Base-by-base conservation (phyloP, 2,329 filamentous ascomycete genomes). In the Colletotrichum filicis region DNA sequence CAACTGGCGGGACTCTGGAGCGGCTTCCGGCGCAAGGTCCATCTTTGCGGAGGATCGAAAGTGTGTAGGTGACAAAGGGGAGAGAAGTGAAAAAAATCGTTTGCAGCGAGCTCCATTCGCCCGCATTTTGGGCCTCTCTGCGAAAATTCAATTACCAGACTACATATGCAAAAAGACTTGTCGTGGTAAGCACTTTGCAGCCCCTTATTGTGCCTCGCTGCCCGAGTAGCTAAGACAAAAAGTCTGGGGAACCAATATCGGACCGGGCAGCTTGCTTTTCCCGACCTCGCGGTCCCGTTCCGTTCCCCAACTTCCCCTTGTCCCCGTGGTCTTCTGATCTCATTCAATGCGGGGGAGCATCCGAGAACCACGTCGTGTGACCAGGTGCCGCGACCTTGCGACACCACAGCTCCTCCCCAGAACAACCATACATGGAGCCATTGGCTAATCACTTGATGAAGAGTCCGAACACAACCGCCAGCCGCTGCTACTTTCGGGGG, bases 331-430 rank as follows among this genome's bases (percentile, higher is more conserved):
- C 70, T 73, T 60, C 70, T 73, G 70, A 73, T 73, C 70, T 69
- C 55, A 37, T 52, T 56, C 58, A 61, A 70, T 73, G 70, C 70
- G 70, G 70, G 70, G 70, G 66, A 73, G 66, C 70, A 73, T 70
- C 66, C 70, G 55, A 73, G 66, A 70, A 69, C 70, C 53, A 73
- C 37, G 70, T 73, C 70, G 70, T 68, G 66, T 73, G 70, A 73
- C 66, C 66, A 55, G 55, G 60, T 64, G 70, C 55, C 70, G 57
- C 66, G 60, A 57, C 70, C 55, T 70, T 70, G 60, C 66, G 70
- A 57, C 66, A 73, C 55, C 66, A 65, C 66, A 55, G 64, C 46
- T 56, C 65, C 46, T 58, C 42, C 56, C 59, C 59, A 59, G 65
- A 63, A 37, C 53, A 14, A 24, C 16, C 30, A 37, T 58, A 30